Evolutionary conservation across 805 yeast genomes (phyloP).

Genomic region (Pichia manshurica): DNA sequence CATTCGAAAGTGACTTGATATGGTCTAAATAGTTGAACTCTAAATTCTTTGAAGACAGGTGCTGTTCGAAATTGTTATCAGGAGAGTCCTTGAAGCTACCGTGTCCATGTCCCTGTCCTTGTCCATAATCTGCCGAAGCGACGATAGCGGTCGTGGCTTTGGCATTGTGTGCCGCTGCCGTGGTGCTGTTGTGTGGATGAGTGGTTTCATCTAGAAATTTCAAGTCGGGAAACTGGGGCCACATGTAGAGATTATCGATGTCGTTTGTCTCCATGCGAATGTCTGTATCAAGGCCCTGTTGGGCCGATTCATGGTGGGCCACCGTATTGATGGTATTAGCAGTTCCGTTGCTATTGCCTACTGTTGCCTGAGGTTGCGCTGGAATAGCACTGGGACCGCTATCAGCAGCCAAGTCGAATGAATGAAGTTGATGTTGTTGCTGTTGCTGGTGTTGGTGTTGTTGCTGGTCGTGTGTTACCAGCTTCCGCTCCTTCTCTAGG

Average conservation of each 20-base stretch:
- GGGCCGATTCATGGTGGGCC: neutral
- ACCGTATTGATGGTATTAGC: neutral
- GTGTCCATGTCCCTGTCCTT: no score
- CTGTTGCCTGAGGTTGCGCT: neutral
- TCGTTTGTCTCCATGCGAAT: neutral
- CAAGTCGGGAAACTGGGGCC: constrained; percentile 34
- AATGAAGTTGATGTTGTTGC: no score
- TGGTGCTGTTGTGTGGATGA: neutral
- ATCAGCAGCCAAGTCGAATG: neutral
- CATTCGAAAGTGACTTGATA: constrained; percentile 15
- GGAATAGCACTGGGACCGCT: neutral
- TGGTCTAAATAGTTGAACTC: constrained; percentile 15
- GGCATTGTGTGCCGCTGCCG: neutral
- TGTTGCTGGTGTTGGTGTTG: no score
- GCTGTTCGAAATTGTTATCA: neutral
- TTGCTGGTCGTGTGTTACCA: neutral
- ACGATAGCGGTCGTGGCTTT: no score
- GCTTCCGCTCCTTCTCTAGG: constrained; percentile 16
- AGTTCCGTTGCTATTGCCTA: neutral
- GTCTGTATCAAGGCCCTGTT: no score
- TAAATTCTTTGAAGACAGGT: neutral
- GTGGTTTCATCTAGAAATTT: constrained; percentile 15
- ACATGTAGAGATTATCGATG: constrained; percentile 15
- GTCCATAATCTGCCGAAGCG: neutral
- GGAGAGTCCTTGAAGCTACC: neutral